Base-by-base conservation (phyloP, 148 eudicot genomes). In the Silene conica region DNA sequence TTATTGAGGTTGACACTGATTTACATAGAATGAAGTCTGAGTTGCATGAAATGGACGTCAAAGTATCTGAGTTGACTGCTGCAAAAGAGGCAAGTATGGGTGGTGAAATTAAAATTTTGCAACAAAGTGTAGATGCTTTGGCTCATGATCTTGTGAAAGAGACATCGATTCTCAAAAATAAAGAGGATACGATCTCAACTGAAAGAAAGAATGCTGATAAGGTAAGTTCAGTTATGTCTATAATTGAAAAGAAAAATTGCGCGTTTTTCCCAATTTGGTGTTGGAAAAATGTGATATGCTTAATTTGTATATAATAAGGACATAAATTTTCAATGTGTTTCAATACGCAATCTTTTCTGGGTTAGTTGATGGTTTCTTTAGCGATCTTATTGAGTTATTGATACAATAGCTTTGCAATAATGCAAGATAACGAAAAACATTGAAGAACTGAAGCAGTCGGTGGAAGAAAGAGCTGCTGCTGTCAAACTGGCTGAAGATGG, bases 71-170 rank as follows among this genome's bases (percentile, higher is more conserved):
- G 67, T 73, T 95, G 76, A 82, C 86, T 72, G 87, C 90, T 73
- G 91, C 85, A 75, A 95, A 89, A 80, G 97, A 95, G 83, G 93
- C 93, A 60, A 92, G 90, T 63, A 83, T 92, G 87, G 99, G 91
- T 6, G 97, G 97, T 45, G 97, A 95, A 79, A 83, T 87, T 20
- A 87, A 87, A 81, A 71, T 76, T 62, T 76, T 92, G 87, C 88
- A 92, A 23, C 87, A 86, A 61, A 83, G 85, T 80, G 97, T 89
- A 64, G 97, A 95, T 86, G 78, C 79, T 45, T 84, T 95, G 67
- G 88, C 97, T 68, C 73, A 77, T 57, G 87, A 92, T 81, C 92
- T 95, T 65, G 97, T 95, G 75, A 90, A 50, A 78, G 97, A 92
- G 83, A 81, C 83, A 72, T 88, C 99, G 62, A 83, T 83, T 56